Evolutionary conservation across 805 yeast genomes (phyloP).

Genomic region (Lachancea lanzarotensis): DNA sequence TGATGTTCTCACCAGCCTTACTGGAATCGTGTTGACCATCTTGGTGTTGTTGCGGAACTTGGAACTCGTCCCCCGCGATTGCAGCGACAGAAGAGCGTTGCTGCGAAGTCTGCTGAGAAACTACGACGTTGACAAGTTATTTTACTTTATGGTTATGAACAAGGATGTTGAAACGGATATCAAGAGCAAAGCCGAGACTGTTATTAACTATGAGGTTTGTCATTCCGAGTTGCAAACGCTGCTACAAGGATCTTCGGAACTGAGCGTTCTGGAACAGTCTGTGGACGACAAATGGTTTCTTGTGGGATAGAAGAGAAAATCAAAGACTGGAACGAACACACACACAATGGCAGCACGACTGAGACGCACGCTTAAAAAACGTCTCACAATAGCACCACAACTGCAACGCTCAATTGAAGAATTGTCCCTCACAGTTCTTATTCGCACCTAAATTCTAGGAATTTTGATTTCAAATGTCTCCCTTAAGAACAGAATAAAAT

Average conservation of each 20-base stretch:
- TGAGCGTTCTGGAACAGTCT: conserved; percentile 6
- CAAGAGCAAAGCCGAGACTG: background rate
- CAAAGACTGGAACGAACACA: background rate
- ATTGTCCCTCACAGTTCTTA: no score
- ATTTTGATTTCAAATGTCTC: no score
- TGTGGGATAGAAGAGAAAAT: conserved; percentile 10
- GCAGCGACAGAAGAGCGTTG: conserved; percentile 1
- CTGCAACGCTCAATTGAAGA: no score
- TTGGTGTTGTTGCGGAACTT: conserved; percentile 14
- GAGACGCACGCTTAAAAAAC: no score
- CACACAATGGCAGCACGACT: background rate
- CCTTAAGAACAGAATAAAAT: no score
- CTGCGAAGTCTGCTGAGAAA: conserved; percentile 15
- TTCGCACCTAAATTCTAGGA: no score
- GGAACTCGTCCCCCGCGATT: conserved; percentile 12
- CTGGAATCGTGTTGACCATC: conserved; percentile 15
- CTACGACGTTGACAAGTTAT: conserved; percentile 26
- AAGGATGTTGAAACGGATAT: background rate
- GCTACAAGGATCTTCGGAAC: conserved; percentile 6
- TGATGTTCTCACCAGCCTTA: conserved; percentile 13
- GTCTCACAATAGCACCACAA: no score
- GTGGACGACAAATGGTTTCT: conserved; percentile 17
- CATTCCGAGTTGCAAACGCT: conserved; percentile 4
- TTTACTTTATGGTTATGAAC: conserved; percentile 15
- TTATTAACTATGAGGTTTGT: conserved; percentile 4